Evolutionary conservation across 768 basidiomycete species (phyloP).

Genomic region (Phylloporus rhodoxanthus): DNA sequence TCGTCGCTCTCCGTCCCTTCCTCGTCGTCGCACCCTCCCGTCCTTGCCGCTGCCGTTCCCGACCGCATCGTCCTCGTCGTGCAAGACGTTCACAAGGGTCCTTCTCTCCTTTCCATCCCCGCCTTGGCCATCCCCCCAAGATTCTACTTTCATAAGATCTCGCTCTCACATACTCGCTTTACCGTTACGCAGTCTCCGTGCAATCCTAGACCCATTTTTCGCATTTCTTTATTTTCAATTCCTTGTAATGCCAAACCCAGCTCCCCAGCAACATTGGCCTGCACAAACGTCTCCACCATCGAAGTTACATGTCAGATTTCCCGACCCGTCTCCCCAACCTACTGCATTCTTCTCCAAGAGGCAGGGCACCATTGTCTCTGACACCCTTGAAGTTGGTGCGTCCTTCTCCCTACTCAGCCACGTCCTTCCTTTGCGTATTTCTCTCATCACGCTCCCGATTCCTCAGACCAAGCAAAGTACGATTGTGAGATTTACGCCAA

Average conservation of each 20-base stretch:
- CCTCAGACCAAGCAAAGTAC: constrained; percentile 34
- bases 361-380: constrained; percentile 25
- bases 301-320: constrained; percentile 19
- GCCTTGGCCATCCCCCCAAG: constrained; percentile 13
- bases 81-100: constrained; percentile 16
- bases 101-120: constrained; percentile 25
- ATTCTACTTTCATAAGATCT: constrained; percentile 26
- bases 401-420: constrained; percentile 8
- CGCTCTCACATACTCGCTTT: constrained; percentile 15
- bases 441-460: constrained; percentile 9
- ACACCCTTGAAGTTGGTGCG: constrained; percentile 23
- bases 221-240: constrained; percentile 18
- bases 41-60: constrained; percentile 20
- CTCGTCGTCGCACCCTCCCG: constrained; percentile 24
- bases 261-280: constrained; percentile 41
- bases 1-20: constrained; percentile 29
- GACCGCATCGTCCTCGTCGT: constrained; percentile 21
- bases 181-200: constrained; percentile 21
- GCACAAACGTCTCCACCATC: constrained; percentile 34
- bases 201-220: constrained; percentile 16
- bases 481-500: constrained; percentile 53
- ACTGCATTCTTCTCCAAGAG: constrained; percentile 12
- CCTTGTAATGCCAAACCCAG: constrained; percentile 34
- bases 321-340: constrained; percentile 27
- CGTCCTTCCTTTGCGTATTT: constrained; percentile 5